Evolutionary conservation across 768 basidiomycete genomes (phyloP), one percentile per base, ranked within the genome.

Genomic region (Phaeotremella fagi): DNA sequence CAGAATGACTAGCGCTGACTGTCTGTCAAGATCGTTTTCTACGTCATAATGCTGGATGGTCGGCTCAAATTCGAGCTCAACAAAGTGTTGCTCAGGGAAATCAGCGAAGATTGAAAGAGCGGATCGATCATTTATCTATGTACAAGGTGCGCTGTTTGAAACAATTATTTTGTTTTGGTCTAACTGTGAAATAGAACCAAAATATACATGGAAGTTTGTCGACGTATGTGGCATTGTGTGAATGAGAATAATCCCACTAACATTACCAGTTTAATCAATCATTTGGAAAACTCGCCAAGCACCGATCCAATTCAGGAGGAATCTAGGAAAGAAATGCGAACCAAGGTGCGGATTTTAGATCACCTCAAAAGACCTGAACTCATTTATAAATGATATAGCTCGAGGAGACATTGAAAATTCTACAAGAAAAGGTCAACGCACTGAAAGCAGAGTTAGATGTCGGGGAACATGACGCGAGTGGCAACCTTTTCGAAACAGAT

Each of bases 21-120:
- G 23, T 41, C 47, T 11, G 45, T 20, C 16, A 16, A 70, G 68
- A 70, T 45, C 68, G 68, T 4, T 70, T 64, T 47, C 31, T 67
- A 52, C 48, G 45, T 23, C 42, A 50, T 4, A 66, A 67, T 38
- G 50, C 56, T 0, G 48, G 58, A 1, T 55, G 57, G 46, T 43
- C 63, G 11, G 48, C 58, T 4, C 63, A 66, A 53, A 59, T 64
- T 7, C 22, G 68, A 23, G 68, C 65, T 9, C 55, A 63, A 29
- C 63, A 66, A 42, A 45, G 35, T 1, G 52, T 70, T 1, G 57
- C 59, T 25, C 47, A 48, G 14, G 68, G 64, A 1, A 59, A 60
- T 29, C 51, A 48, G 1, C 43, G 64, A 36, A 45, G 68, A 12
- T 43, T 60, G 27, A 59, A 61, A 47, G 61, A 64, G 23, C 60